Evolutionary conservation across 169 alveolate species (phyloP), one percentile per base, ranked within the genome.

Genomic region (Cryptosporidium meleagridis): DNA sequence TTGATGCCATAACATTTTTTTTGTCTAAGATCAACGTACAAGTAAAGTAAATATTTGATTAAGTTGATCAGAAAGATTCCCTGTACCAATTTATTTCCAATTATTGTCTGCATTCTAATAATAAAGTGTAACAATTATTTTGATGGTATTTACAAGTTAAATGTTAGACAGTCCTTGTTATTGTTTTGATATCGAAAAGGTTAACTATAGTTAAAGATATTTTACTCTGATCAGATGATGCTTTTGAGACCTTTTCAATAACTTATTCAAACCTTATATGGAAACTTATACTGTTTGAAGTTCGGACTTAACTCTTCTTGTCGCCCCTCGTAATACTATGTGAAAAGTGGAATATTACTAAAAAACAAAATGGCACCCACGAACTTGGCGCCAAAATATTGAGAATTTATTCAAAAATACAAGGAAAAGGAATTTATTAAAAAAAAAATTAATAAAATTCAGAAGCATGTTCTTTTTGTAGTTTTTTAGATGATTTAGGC

Each of bases 21-120:
- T 41, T 80, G 89, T 80, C 89, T 80, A 1, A 80, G 29, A 29
- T 80, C 75, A 6, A 80, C 69, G 39, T 80, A 80, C 21, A 65
- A 62, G 29, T 41, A 80, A 6, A 80, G 26, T 3, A 51, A 44
- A 48, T 62, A 80, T 8, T 80, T 80, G 14, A 45, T 44, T 12
- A 80, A 33, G 37, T 80, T 62, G 9, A 80, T 62, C 18, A 65
- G 39, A 0, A 80, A 80, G 9, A 80, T 62, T 0, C n/a, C 41
- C 52, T 23, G 62, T 4, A 80, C 48, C 2, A 80, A 21, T 8
- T 18, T 1, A 41, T 62, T 31, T 18, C 48, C 68, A 18, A 73
- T 52, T 0, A 73, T 6, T 31, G 68, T 31, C 16, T 73, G 41
- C 33, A 69, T 41, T 21, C 9, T 44, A 14, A 23, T 29, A 0